These are phyloP conservation scores for Nemania sp. DNA, from an alignment of 2,329 filamentous ascomycete genomes.

Conservation along the genomic window DNA sequence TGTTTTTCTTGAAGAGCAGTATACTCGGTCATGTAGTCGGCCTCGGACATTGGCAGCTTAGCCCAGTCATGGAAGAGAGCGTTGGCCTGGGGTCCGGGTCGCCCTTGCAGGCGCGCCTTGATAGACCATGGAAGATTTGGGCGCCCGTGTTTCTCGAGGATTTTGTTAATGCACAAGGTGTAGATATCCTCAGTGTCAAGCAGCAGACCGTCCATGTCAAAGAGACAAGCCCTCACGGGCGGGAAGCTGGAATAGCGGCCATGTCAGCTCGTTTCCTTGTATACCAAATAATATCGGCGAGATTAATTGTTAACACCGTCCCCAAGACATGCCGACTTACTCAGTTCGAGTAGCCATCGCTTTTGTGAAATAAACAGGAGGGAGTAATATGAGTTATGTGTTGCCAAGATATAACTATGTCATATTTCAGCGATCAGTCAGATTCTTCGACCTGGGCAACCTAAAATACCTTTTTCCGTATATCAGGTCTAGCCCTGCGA, in stretches of 20 bases:
- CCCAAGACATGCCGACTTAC: slow-evolving; percentile 39
- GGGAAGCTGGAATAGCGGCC: slow-evolving; percentile 60
- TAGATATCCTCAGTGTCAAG: slow-evolving; percentile 93
- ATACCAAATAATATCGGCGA: neutral
- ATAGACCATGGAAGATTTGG: slow-evolving; percentile 86
- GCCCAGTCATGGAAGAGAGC: slow-evolving; percentile 76
- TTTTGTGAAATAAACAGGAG: neutral
- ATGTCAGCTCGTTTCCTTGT: slow-evolving; percentile 17
- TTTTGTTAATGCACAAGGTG: slow-evolving; percentile 78
- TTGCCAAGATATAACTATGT: neutral
- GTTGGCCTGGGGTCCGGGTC: slow-evolving; percentile 57
- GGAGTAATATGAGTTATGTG: neutral
- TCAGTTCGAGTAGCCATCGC: slow-evolving; percentile 51
- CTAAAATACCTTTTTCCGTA: too few species aligned
- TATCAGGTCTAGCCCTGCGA: too few species aligned
- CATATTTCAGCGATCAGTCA: neutral
- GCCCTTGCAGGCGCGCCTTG: slow-evolving; percentile 79
- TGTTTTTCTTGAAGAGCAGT: slow-evolving; percentile 66
- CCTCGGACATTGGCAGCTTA: slow-evolving; percentile 72
- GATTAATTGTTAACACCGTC: neutral
- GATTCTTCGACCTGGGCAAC: neutral
- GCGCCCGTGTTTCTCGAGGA: slow-evolving; percentile 75
- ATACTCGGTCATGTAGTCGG: slow-evolving; percentile 66
- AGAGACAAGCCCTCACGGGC: slow-evolving; percentile 85
- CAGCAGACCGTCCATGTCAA: slow-evolving; percentile 98